Evolutionary conservation across 2,329 filamentous ascomycete genomes (phyloP).

Genomic region (Emergomyces orientalis): DNA sequence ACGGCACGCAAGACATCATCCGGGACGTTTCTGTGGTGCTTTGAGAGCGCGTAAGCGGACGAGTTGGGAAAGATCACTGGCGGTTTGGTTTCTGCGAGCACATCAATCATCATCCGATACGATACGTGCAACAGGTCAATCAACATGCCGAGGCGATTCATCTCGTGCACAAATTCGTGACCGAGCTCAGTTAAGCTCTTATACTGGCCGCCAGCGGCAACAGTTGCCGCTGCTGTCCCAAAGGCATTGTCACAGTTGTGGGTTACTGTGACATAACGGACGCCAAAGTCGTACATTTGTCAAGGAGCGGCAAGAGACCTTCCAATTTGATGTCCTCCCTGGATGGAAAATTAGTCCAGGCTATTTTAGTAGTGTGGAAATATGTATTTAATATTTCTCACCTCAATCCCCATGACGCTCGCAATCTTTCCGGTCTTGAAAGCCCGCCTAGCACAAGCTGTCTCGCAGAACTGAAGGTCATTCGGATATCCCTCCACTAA

Average conservation of each 20-base stretch:
- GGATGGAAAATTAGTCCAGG: conserved; percentile 6
- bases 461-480: conserved; percentile 19
- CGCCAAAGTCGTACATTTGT: conserved; percentile 16
- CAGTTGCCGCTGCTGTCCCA: conserved; percentile 20
- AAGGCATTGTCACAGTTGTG: conserved; percentile 25
- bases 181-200: conserved; percentile 20
- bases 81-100: conserved; percentile 17
- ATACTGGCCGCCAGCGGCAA: conserved; percentile 15
- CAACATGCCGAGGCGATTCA: conserved; percentile 25
- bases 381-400: conserved; percentile 5
- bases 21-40: conserved; percentile 34
- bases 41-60: conserved; percentile 18
- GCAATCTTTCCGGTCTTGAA: conserved; percentile 17
- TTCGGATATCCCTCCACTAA: conserved; percentile 18
- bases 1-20: conserved; percentile 33
- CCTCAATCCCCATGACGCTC: conserved; percentile 21
- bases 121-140: conserved; percentile 24
- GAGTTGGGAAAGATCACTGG: conserved; percentile 23
- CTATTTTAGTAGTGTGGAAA: not conserved
- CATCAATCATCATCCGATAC: conserved; percentile 20
- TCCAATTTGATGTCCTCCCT: conserved; percentile 23
- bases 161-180: conserved; percentile 18
- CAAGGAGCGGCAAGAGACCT: conserved; percentile 17
- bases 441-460: conserved; percentile 17
- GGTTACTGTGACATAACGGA: conserved; percentile 21